phyloP scores from a whole-genome alignment of 2,329 filamentous ascomycete species.

The Didymella keratinophila region DNA sequence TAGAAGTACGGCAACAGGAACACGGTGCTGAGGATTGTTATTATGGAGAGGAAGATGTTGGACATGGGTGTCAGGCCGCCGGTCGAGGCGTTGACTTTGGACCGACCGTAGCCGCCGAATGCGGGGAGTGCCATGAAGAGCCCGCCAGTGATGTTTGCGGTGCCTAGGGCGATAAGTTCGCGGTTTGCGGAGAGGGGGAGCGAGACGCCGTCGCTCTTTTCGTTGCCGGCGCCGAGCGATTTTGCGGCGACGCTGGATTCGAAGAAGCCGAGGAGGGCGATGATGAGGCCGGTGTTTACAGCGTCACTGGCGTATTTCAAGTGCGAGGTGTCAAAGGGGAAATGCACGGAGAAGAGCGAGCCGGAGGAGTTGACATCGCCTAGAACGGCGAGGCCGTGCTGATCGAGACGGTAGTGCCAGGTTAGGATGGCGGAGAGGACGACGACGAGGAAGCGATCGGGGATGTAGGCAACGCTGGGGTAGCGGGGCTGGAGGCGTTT shows the following conservation, averaged over 20 bases:
- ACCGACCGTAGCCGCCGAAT: constrained; percentile 95
- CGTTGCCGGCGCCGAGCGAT: constrained; percentile 67
- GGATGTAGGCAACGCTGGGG: constrained; percentile 83
- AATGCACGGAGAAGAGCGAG: constrained; percentile 79
- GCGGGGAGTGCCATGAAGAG: constrained; percentile 92
- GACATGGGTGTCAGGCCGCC: constrained; percentile 94
- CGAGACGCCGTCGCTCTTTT: constrained; percentile 69
- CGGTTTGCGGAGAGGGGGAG: constrained; percentile 89
- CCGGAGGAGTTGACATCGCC: constrained; percentile 80
- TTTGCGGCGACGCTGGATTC: constrained; percentile 97
- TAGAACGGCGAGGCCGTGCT: constrained; percentile 80
- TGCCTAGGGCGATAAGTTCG: constrained; percentile 89
- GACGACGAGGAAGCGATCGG: constrained; percentile 90
- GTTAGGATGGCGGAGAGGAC: constrained; percentile 82
- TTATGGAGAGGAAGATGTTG: constrained; percentile 82
- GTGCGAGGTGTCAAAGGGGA: constrained; percentile 79
- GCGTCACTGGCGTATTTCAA: constrained; percentile 85
- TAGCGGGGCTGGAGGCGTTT: constrained; percentile 79
- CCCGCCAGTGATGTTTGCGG: constrained; percentile 88
- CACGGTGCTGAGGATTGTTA: constrained; percentile 80
- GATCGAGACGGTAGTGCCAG: constrained; percentile 79
- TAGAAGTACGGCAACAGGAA: constrained; percentile 92
- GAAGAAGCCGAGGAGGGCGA: constrained; percentile 96
- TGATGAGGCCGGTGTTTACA: constrained; percentile 90
- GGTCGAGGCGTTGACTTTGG: constrained; percentile 92